phyloP scores from a whole-genome alignment of 2,329 filamentous ascomycete species.

The Exophiala sp. region DNA sequence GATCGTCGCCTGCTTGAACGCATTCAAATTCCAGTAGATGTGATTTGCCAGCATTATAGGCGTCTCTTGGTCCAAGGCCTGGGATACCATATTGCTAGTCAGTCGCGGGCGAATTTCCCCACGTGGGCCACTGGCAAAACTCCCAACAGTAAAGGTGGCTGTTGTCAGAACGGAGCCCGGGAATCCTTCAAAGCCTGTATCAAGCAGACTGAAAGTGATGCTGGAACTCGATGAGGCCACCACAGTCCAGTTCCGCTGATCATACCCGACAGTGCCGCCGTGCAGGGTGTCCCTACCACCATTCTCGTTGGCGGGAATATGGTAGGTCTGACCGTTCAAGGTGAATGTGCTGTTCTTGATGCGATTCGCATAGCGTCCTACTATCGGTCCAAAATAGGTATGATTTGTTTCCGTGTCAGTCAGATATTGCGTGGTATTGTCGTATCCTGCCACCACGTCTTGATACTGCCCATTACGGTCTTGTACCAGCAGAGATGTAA shows the following conservation, averaged over 20 bases:
- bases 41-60: slow-evolving; percentile 49
- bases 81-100: slow-evolving; percentile 41
- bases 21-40: slow-evolving; percentile 49
- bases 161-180: slow-evolving; percentile 45
- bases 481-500: slow-evolving; percentile 46
- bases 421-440: slow-evolving; percentile 42
- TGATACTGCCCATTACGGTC: slow-evolving; percentile 46
- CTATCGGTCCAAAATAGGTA: slow-evolving; percentile 45
- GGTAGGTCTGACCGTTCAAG: slow-evolving; percentile 43
- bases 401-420: slow-evolving; percentile 43
- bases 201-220: slow-evolving; percentile 44
- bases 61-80: slow-evolving; percentile 42
- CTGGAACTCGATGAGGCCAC: slow-evolving; percentile 37
- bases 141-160: slow-evolving; percentile 42
- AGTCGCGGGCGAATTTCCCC: slow-evolving; percentile 37
- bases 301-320: slow-evolving; percentile 49
- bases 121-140: slow-evolving; percentile 35
- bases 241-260: slow-evolving; percentile 47
- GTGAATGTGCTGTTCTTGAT: slow-evolving; percentile 53
- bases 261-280: slow-evolving; percentile 45
- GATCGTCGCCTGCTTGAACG: slow-evolving; percentile 40
- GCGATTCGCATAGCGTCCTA: slow-evolving; percentile 51
- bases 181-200: slow-evolving; percentile 41
- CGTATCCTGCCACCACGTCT: slow-evolving; percentile 49
- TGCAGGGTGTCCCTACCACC: slow-evolving; percentile 49